A percentile compares a stretch with the other conserved stretches of the same genome.
These are phyloP conservation scores for Mycena pura DNA, from an alignment of 768 basidiomycete genomes.

Conservation along the genomic window DNA sequence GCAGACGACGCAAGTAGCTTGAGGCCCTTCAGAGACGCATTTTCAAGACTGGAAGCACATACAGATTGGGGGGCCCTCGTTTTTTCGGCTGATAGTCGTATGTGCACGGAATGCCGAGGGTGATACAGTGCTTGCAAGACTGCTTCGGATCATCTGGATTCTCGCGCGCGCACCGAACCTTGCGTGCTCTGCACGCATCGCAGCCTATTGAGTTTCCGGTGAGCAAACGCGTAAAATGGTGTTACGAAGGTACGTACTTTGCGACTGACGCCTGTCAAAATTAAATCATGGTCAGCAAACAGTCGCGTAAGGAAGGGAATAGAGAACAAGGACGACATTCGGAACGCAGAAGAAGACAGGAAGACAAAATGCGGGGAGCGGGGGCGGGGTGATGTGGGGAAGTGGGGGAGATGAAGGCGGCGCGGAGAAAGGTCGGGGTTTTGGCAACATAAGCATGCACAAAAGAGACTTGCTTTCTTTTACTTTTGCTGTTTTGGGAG, in stretches of 20 bases:
- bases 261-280: conserved; percentile 76
- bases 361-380: conserved; percentile 53
- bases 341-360: conserved; percentile 32
- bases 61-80: conserved; percentile 92
- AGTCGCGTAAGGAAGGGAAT: conserved; percentile 29
- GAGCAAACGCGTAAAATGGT: conserved; percentile 27
- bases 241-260: conserved; percentile 60
- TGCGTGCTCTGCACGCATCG: conserved; percentile 86
- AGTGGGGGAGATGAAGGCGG: conserved; percentile 31
- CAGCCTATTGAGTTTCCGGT: conserved; percentile 59
- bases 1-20: conserved; percentile 81
- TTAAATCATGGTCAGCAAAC: conserved; percentile 43
- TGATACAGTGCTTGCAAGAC: conserved; percentile 86
- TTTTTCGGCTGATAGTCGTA: conserved; percentile 96
- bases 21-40: conserved; percentile 8
- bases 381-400: conserved; percentile 30
- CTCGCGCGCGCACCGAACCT: conserved; percentile 85
- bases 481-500: conserved; percentile 76
- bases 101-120: conserved; percentile 83
- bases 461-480: conserved; percentile 72
- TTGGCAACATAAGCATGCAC: background rate
- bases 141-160: conserved; percentile 78
- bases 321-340: conserved; percentile 34
- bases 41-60: conserved; percentile 35
- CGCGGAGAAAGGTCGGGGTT: conserved; percentile 63